A percentile compares a stretch with the other conserved stretches of the same genome.
Conservation (phyloP, 2,329 filamentous ascomycete species). For the Xylariaceae sp. region DNA sequence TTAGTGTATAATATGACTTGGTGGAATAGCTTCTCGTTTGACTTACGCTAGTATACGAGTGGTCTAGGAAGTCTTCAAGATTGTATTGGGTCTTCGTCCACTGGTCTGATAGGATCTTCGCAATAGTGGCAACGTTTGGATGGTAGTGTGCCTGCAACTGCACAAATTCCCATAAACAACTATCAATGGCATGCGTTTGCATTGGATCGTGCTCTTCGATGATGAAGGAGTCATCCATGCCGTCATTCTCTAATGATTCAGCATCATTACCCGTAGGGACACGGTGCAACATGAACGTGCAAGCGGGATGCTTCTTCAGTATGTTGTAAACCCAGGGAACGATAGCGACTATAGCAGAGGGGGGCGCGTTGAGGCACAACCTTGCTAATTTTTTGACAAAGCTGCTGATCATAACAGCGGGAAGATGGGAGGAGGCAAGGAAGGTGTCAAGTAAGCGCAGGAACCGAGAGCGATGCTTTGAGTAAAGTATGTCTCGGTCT, state of each 20-base stretch:
- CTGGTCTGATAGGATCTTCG: slow-evolving; percentile 91
- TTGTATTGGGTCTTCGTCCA: slow-evolving; percentile 96
- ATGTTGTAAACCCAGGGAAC: slow-evolving; percentile 96
- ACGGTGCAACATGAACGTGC: slow-evolving; percentile 95
- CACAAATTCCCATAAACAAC: slow-evolving; percentile 90
- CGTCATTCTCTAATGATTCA: slow-evolving; percentile 55
- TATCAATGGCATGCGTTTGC: slow-evolving; percentile 82
- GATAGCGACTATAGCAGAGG: slow-evolving; percentile 81
- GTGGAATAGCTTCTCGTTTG: neutral
- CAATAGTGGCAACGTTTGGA: slow-evolving; percentile 90
- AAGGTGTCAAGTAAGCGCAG: slow-evolving; percentile 91
- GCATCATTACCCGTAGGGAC: slow-evolving; percentile 57
- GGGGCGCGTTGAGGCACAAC: slow-evolving; percentile 81
- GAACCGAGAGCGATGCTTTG: slow-evolving; percentile 88
- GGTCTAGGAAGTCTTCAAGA: slow-evolving; percentile 94
- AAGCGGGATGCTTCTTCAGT: slow-evolving; percentile 81
- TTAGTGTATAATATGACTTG: slow-evolving; percentile 25
- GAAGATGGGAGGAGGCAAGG: slow-evolving; percentile 85
- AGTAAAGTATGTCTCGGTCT: slow-evolving; percentile 81
- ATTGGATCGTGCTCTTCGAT: slow-evolving; percentile 75
- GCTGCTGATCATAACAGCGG: slow-evolving; percentile 83
- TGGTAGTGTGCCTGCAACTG: slow-evolving; percentile 92
- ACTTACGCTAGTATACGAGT: slow-evolving; percentile 77
- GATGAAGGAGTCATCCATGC: slow-evolving; percentile 69
- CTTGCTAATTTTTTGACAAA: slow-evolving; percentile 93